phyloP scores from a whole-genome alignment of 495 filamentous ascomycete genomes.

The Penicillium diatomitis region DNA sequence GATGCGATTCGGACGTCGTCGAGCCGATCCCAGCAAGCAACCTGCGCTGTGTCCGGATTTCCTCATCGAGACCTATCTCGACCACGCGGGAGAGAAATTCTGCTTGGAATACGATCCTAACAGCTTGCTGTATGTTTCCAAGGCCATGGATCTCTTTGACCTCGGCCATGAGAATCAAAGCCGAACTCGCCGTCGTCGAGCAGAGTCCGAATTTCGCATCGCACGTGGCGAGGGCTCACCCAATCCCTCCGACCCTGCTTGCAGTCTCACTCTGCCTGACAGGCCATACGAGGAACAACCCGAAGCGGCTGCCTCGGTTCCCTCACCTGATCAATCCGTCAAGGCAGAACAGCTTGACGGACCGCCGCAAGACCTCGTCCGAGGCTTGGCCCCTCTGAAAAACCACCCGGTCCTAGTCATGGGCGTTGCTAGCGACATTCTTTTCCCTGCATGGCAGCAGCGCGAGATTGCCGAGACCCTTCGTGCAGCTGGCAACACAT shows the following conservation, averaged over 20 bases:
- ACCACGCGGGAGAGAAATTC: constrained; percentile 98
- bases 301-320: constrained; percentile 26
- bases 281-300: constrained; percentile 76
- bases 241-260: constrained; percentile 38
- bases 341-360: constrained; percentile 6
- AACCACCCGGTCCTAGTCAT: constrained; percentile 77
- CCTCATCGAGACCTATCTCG: constrained; percentile 95
- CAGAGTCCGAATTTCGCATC: constrained; percentile 41
- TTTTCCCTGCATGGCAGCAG: constrained; percentile 99
- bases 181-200: constrained; percentile 38
- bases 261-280: constrained; percentile 78
- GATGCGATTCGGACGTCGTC: constrained; percentile 77
- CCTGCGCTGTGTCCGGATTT: constrained; percentile 95
- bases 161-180: constrained; percentile 61
- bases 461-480: constrained; percentile 85
- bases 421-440: constrained; percentile 90
- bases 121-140: constrained; percentile 91
- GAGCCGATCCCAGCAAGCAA: constrained; percentile 76
- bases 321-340: constrained; percentile 16
- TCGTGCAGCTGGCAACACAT: constrained; percentile 61
- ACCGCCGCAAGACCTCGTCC: constrained; percentile 69
- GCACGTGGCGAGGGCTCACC: constrained; percentile 19
- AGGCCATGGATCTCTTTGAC: constrained; percentile 98
- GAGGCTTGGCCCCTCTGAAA: constrained; percentile 59
- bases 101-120: constrained; percentile 98